Percentiles rank a stretch among this genome's conserved stretches.
Evolutionary conservation across 305 asterid species (phyloP).

Genomic region (Fraxinus xanthoxyloides): DNA sequence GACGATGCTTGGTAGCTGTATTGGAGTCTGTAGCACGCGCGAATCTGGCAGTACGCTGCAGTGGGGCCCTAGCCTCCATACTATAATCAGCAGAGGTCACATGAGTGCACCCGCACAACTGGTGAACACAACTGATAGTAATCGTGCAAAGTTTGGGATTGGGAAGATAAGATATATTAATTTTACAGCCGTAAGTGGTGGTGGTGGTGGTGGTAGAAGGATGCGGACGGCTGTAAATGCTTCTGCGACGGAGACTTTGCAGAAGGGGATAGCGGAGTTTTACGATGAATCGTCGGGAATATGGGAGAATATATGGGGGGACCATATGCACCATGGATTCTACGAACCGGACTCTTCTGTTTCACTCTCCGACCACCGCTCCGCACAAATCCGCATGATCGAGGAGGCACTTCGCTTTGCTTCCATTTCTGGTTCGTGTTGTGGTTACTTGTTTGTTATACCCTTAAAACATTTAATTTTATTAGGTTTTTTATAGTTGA

Average conservation of each 20-base stretch:
- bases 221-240: conserved; percentile 19
- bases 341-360: conserved; percentile 55
- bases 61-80: conserved; percentile 12
- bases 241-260: conserved; percentile 38
- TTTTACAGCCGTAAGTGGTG: not conserved
- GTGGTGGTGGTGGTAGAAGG: not conserved
- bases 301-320: conserved; percentile 98
- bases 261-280: conserved; percentile 85
- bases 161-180: not conserved
- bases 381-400: conserved; percentile 94
- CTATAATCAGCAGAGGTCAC: not conserved
- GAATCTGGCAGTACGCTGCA: not conserved
- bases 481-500: not conserved
- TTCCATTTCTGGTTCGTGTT: conserved; percentile 49
- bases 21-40: conserved; percentile 4
- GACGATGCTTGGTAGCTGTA: not conserved
- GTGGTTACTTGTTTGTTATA: not conserved
- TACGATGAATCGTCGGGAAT: conserved; percentile 86
- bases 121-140: not conserved
- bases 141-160: not conserved
- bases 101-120: not conserved
- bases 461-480: not conserved
- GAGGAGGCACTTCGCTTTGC: conserved; percentile 82
- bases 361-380: conserved; percentile 67
- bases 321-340: conserved; percentile 97